phyloP scores from a whole-genome alignment of 257 asterid genomes.

The Solanum medicagineum region DNA sequence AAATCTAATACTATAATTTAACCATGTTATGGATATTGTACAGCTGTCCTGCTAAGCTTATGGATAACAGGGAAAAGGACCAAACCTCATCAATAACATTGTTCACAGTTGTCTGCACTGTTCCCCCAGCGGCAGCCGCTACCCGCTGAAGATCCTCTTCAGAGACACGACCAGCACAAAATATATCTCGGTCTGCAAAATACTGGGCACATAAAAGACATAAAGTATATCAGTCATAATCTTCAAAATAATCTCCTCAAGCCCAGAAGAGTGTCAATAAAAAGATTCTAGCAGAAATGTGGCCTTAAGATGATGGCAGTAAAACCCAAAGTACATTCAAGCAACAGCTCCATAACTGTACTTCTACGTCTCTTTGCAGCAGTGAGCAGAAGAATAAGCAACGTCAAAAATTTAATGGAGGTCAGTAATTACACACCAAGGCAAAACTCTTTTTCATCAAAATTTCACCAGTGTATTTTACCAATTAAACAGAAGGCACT shows the following conservation, averaged over 20 bases:
- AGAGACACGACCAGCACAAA: slow-evolving; percentile 92
- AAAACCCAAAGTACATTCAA: background rate
- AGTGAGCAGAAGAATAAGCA: background rate
- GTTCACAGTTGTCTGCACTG: slow-evolving; percentile 86
- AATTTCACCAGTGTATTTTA: background rate
- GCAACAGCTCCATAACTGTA: background rate
- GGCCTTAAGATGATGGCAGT: background rate
- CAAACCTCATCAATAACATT: slow-evolving; percentile 74
- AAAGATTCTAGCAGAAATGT: background rate
- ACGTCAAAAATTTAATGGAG: background rate
- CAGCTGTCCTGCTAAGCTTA: background rate
- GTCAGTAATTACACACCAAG: background rate
- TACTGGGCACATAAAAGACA: slow-evolving; percentile 35
- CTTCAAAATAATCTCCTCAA: background rate
- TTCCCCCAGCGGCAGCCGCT: slow-evolving; percentile 88
- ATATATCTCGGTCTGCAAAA: slow-evolving; percentile 89
- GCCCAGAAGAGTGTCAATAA: background rate
- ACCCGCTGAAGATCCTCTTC: slow-evolving; percentile 84
- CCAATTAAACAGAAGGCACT: background rate
- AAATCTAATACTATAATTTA: background rate
- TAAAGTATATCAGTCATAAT: background rate
- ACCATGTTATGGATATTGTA: background rate
- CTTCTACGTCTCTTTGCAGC: background rate
- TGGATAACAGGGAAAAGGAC: slow-evolving; percentile 1
- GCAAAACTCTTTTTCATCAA: background rate